Conservation (phyloP, 768 basidiomycete genomes). For the Rossbeevera mucosa region DNA sequence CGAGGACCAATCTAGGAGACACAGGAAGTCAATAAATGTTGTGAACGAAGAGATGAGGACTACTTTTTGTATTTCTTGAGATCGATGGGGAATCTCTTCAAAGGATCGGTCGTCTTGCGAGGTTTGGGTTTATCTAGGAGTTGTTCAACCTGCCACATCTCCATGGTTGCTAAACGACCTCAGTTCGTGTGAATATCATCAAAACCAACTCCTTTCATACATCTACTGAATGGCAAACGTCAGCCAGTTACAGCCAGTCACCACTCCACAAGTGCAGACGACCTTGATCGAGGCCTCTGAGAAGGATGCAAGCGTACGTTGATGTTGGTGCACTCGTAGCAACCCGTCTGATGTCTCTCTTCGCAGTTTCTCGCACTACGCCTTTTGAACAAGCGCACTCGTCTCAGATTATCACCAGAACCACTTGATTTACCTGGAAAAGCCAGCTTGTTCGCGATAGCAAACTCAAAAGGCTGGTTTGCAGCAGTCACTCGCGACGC, state of each 20-base stretch:
- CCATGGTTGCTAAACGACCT: too few relatives aligned
- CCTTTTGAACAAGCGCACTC: constrained; percentile 55
- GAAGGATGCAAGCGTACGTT: constrained; percentile 30
- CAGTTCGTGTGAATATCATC: constrained; percentile 26
- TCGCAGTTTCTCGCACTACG: constrained; percentile 37
- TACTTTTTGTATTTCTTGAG: constrained; percentile 74
- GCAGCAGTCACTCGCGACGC: constrained; percentile 47
- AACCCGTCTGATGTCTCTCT: constrained; percentile 1
- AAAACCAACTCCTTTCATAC: not conserved
- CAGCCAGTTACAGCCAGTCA: constrained; percentile 29
- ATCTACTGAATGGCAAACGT: constrained; percentile 23
- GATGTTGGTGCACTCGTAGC: not conserved
- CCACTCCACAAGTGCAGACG: constrained; percentile 20
- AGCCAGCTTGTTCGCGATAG: constrained; percentile 52
- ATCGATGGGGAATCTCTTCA: constrained; percentile 67
- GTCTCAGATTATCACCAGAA: constrained; percentile 56
- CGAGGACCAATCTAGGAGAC: constrained; percentile 58
- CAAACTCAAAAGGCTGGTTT: constrained; percentile 66
- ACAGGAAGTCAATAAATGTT: constrained; percentile 5
- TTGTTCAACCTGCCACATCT: too few relatives aligned
- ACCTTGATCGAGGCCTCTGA: constrained; percentile 24
- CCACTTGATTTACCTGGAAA: constrained; percentile 43
- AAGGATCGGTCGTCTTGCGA: too few relatives aligned
- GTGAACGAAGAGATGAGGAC: constrained; percentile 3
- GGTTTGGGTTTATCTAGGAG: too few relatives aligned